Evolutionary conservation across 768 basidiomycete species (phyloP).

Genomic region (Leccinum obscurum): DNA sequence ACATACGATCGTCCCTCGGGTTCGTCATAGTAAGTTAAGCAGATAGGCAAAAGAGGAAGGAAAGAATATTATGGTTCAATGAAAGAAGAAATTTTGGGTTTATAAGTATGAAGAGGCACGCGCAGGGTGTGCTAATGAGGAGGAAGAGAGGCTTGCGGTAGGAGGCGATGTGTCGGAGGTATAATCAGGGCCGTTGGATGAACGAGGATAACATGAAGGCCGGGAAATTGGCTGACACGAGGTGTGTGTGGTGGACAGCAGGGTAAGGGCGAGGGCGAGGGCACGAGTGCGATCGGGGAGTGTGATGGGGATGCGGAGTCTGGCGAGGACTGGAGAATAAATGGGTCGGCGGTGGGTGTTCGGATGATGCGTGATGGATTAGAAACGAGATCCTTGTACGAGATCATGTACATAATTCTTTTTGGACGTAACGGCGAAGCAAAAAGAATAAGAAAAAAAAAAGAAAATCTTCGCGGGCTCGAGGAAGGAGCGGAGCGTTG

Average conservation of each 20-base stretch:
- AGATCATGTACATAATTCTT: conserved; percentile 13
- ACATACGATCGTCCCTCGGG: conserved; percentile 72
- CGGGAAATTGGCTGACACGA: conserved; percentile 44
- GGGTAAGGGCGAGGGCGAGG: conserved; percentile 36
- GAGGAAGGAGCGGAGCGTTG: conserved; percentile 19
- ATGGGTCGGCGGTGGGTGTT: conserved; percentile 31
- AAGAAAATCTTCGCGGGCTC: conserved; percentile 33
- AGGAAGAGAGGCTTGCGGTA: conserved; percentile 34
- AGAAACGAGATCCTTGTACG: conserved; percentile 24
- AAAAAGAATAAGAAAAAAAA: conserved; percentile 12
- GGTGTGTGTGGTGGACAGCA: conserved; percentile 44
- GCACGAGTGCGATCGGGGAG: conserved; percentile 33
- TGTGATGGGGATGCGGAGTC: conserved; percentile 30
- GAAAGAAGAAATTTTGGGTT: conserved; percentile 55
- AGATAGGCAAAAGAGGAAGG: conserved; percentile 58
- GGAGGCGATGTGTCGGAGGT: conserved; percentile 41
- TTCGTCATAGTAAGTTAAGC: conserved; percentile 63
- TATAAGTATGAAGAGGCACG: conserved; percentile 46
- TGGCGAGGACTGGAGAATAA: conserved; percentile 28
- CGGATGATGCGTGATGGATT: conserved; percentile 26
- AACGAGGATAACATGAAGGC: conserved; percentile 53
- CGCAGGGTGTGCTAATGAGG: conserved; percentile 45
- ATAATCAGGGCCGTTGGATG: conserved; percentile 44
- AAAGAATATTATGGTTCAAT: conserved; percentile 43
- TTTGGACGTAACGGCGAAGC: conserved; percentile 21